These are phyloP conservation scores for Silene conica DNA, from an alignment of 148 eudicot genomes.

Conservation along the genomic window DNA sequence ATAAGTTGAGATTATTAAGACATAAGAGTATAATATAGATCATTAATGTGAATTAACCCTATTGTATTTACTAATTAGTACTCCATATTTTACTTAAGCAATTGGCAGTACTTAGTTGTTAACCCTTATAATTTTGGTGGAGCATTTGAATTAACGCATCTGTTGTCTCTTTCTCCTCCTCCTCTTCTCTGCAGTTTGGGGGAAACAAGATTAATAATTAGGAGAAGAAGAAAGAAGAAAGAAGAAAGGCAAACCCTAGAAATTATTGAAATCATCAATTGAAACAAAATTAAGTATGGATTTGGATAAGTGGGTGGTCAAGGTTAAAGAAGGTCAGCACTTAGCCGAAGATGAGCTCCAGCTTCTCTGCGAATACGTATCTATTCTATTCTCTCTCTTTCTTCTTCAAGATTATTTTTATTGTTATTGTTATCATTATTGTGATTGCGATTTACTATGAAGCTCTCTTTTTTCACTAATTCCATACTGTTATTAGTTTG, in stretches of 20 bases:
- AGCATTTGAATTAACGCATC: not conserved
- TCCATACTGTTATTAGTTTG: not conserved
- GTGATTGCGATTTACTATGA: not conserved
- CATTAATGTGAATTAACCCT: no score
- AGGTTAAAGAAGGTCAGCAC: slow-evolving; percentile 96
- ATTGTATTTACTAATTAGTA: no score
- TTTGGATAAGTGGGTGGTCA: slow-evolving; percentile 90
- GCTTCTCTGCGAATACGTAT: slow-evolving; percentile 93
- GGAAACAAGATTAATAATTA: not conserved
- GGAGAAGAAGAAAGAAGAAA: slow-evolving; percentile 1
- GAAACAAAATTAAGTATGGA: slow-evolving; percentile 45
- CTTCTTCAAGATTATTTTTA: not conserved
- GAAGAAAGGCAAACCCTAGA: slow-evolving; percentile 5
- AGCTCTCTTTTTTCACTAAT: no score
- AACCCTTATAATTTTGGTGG: not conserved
- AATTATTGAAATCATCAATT: not conserved
- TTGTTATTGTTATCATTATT: no score
- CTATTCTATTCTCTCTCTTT: slow-evolving; percentile 11
- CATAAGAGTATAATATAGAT: no score
- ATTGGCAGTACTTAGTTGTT: not conserved
- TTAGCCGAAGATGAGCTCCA: slow-evolving; percentile 96
- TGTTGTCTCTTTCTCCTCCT: not conserved
- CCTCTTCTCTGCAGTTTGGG: not conserved
- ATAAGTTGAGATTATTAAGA: no score
- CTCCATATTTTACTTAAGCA: no score